Base-by-base conservation (phyloP, 306 rosid species). In the Begonia fuchsioides region DNA sequence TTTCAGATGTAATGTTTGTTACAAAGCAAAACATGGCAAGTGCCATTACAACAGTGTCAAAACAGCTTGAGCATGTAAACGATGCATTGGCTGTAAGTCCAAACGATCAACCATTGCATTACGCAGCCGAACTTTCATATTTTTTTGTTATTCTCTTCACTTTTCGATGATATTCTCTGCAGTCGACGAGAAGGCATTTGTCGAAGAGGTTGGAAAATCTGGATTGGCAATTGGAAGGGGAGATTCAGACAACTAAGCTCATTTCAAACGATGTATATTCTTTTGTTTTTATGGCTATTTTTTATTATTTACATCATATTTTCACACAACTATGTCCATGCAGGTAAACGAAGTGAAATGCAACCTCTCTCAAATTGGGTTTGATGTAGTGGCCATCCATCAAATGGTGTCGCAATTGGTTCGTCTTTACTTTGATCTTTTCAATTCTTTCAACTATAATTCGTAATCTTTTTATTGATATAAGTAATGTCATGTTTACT, bases 1-100 rank as follows among this genome's bases (percentile, higher is more conserved):
- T 81, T 56, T 76, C 93, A 8, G 93, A 86, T 60, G 73, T 81
- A 39, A 81, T 86, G 96, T 86, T 72, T 67, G 96, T 82, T 51
- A 86, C 93, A 13, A 81, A 70, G 77, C 71, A 66, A 54, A 86
- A 76, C 57, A 81, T 76, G 96, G 81, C 68, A 11, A 78, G 72
- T 67, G 93, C 86, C 63, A 72, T 81, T 39, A 58, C 71, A 38
- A 65, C 67, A 9, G 88, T 86, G 43, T 62, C 93, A 38, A 76
- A 76, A 60, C 93, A 86, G 61, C 68, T 86, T 44, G 93, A 86
- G 60, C 59, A 72, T 44, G 81, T 81, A 59, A 71, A 76, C 58
- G 83, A 76, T 65, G 72, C 96, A 56, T 61, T 86, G 38, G 79
- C 79, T n/a, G 96, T 86, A 79, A 72, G 88, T 74, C 60, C 19